These are phyloP conservation scores for Balamuthia mandrillaris DNA, from an alignment of 208 protist genomes.

Conservation along the genomic window DNA sequence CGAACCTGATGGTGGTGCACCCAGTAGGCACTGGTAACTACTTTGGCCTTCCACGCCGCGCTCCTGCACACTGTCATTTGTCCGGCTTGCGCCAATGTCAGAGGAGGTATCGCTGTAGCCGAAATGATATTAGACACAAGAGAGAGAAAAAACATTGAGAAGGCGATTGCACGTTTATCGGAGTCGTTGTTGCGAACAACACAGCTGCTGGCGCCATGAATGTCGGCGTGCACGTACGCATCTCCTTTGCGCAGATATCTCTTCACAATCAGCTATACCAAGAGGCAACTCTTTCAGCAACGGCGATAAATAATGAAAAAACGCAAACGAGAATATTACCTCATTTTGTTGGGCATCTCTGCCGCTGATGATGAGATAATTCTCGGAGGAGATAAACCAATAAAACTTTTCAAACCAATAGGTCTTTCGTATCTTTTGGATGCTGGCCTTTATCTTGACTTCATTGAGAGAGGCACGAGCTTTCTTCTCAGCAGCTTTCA, in stretches of 20 bases:
- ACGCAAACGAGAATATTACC: slow-evolving; percentile 65
- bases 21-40: slow-evolving; percentile 85
- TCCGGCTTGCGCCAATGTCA: slow-evolving; percentile 60
- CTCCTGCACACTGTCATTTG: slow-evolving; percentile 85
- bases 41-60: slow-evolving; percentile 89
- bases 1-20: slow-evolving; percentile 79
- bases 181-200: slow-evolving; percentile 1
- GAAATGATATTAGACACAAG: neutral
- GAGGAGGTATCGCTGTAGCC: slow-evolving; percentile 27
- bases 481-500: slow-evolving; percentile 75
- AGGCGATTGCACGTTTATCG: neutral
- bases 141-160: neutral
- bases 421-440: slow-evolving; percentile 80
- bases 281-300: neutral
- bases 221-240: slow-evolving; percentile 92
- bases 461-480: slow-evolving; percentile 68
- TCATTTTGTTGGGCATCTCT: slow-evolving; percentile 93
- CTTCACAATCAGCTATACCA: slow-evolving; percentile 48
- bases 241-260: slow-evolving; percentile 76
- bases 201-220: slow-evolving; percentile 82
- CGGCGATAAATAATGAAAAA: slow-evolving; percentile 4
- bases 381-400: slow-evolving; percentile 93
- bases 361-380: slow-evolving; percentile 90
- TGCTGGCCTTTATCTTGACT: slow-evolving; percentile 70
- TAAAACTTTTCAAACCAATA: slow-evolving; percentile 97